A percentile compares a stretch with the other conserved stretches of the same genome.
Evolutionary conservation across 2,329 filamentous ascomycete genomes (phyloP).

Genomic region (Cladosporium halotolerans): DNA sequence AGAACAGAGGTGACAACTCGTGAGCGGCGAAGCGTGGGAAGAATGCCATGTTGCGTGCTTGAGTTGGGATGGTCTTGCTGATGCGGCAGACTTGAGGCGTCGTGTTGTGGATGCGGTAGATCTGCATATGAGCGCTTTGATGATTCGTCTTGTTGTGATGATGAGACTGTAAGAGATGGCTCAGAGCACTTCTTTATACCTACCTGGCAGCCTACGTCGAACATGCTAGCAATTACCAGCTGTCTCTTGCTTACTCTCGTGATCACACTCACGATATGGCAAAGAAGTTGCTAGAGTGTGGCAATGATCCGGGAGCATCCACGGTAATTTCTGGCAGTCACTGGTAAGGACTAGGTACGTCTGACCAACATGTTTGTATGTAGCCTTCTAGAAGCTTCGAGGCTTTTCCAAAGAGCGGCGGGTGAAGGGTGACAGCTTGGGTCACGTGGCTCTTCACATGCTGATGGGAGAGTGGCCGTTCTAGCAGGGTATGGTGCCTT

Average conservation of each 20-base stretch:
- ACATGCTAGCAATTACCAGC: constrained; percentile 3
- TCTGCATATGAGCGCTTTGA: constrained; percentile 15
- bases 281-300: constrained; percentile 5
- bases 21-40: constrained; percentile 30
- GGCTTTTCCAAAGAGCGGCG: not conserved
- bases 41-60: constrained; percentile 31
- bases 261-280: constrained; percentile 2
- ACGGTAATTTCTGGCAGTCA: not conserved
- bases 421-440: too few species aligned
- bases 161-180: not conserved
- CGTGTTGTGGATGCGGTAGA: constrained; percentile 22
- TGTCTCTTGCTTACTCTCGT: not conserved
- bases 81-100: constrained; percentile 13
- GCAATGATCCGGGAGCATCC: not conserved
- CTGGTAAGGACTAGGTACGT: not conserved
- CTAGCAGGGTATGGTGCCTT: too few species aligned
- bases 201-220: constrained; percentile 1
- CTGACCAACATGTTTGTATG: not conserved
- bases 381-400: constrained; percentile 5
- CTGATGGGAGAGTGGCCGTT: too few species aligned
- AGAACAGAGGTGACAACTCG: constrained; percentile 32
- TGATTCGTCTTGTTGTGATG: constrained; percentile 5
- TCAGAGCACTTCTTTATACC: not conserved
- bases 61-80: constrained; percentile 13
- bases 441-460: too few species aligned